Conservation (phyloP, 208 protist species). For the Acanthamoeba lenticulata region DNA sequence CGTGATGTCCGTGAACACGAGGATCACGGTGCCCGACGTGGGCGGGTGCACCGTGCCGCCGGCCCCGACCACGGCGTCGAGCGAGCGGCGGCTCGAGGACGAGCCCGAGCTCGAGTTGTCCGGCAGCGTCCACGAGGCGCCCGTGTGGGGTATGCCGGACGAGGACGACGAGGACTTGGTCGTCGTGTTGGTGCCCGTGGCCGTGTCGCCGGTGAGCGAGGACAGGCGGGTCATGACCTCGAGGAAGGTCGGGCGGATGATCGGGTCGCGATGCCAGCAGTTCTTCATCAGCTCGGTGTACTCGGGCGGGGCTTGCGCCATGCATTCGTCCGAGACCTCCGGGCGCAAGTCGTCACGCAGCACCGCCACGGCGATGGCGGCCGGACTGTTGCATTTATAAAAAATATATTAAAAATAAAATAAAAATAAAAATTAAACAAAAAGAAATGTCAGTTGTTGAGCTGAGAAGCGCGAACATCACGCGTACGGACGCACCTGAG, state of each 20-base stretch:
- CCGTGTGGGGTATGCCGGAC: not conserved
- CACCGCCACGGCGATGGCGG: slow-evolving; percentile 12
- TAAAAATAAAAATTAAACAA: not conserved
- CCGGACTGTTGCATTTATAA: not conserved
- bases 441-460: not conserved
- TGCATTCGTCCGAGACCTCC: not conserved
- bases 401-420: not conserved
- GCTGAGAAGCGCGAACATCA: too few species aligned
- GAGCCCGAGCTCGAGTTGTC: not conserved
- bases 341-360: slow-evolving; percentile 23
- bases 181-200: slow-evolving; percentile 8
- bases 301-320: not conserved
- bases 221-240: slow-evolving; percentile 26
- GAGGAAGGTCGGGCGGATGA: slow-evolving; percentile 21
- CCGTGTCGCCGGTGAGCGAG: not conserved
- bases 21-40: not conserved
- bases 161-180: not conserved
- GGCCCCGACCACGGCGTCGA: not conserved
- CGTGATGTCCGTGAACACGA: slow-evolving; percentile 13
- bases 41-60: not conserved
- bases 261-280: not conserved
- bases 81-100: not conserved
- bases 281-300: not conserved
- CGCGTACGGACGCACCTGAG: not conserved
- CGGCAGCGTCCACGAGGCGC: not conserved